A percentile compares a stretch with the other conserved stretches of the same genome.
Evolutionary conservation across 2,329 filamentous ascomycete species (phyloP).

Genomic region (Blumeria graminis): DNA sequence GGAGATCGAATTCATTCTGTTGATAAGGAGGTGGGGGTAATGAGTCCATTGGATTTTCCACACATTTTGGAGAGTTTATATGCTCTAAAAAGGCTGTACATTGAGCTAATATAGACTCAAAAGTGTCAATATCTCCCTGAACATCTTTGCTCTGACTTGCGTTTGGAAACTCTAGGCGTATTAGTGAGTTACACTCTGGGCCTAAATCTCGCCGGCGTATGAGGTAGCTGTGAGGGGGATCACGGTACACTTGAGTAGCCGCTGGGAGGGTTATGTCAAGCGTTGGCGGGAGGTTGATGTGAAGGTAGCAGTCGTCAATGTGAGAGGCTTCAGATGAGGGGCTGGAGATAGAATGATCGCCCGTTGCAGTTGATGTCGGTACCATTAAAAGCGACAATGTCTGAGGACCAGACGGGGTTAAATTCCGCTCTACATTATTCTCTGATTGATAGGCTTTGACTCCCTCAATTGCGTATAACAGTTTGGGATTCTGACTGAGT

Average conservation of each 20-base stretch:
- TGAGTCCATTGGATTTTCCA: slow-evolving; percentile 7
- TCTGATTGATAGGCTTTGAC: slow-evolving; percentile 81
- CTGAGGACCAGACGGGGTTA: slow-evolving; percentile 71
- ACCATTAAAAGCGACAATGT: slow-evolving; percentile 91
- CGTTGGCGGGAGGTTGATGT: slow-evolving; percentile 82
- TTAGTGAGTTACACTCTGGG: slow-evolving; percentile 72
- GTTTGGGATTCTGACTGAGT: slow-evolving; percentile 28
- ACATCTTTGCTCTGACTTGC: slow-evolving; percentile 44
- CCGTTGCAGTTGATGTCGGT: slow-evolving; percentile 56
- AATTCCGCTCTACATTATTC: slow-evolving; percentile 58
- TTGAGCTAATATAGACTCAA: slow-evolving; percentile 93
- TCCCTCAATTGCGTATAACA: slow-evolving; percentile 51
- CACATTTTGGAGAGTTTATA: slow-evolving; percentile 27
- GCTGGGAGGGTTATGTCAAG: slow-evolving; percentile 82
- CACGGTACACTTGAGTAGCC: slow-evolving; percentile 92
- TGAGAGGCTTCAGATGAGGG: slow-evolving; percentile 29
- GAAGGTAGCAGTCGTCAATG: slow-evolving; percentile 89
- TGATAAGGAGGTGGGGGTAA: slow-evolving; percentile 30
- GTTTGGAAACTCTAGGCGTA: slow-evolving; percentile 68
- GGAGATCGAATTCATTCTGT: slow-evolving; percentile 47
- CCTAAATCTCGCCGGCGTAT: slow-evolving; percentile 91
- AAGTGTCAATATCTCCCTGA: slow-evolving; percentile 86
- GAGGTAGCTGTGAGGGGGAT: slow-evolving; percentile 76
- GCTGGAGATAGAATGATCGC: slow-evolving; percentile 23
- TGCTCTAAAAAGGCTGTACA: slow-evolving; percentile 89